phyloP scores from a whole-genome alignment of 352 stramenopile species.

The Phytophthora cryptogea region DNA sequence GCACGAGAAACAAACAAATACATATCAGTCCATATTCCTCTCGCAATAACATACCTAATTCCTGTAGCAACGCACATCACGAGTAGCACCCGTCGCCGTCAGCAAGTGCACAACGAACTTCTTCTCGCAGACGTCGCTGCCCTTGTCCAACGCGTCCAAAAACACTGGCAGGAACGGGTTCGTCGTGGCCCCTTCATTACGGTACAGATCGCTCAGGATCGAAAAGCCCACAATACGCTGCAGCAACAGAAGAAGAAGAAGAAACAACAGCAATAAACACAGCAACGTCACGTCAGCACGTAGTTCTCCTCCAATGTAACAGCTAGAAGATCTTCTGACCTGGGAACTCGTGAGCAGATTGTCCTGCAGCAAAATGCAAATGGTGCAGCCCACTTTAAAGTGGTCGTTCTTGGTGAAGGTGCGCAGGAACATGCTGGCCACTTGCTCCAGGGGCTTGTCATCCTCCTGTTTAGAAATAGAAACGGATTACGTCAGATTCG shows the following conservation, averaged over 20 bases:
- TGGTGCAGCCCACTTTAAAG: conserved; percentile 90
- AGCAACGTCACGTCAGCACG: background rate
- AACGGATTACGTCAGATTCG: conserved; percentile 1
- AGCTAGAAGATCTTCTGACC: conserved; percentile 31
- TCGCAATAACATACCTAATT: background rate
- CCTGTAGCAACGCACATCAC: conserved; percentile 45
- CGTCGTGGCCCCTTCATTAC: conserved; percentile 65
- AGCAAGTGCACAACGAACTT: conserved; percentile 81
- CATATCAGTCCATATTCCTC: conserved; percentile 8
- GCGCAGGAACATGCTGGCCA: conserved; percentile 65
- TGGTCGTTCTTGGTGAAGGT: conserved; percentile 90
- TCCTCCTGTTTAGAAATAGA: conserved; percentile 58
- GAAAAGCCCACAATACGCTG: conserved; percentile 88
- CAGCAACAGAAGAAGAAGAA: conserved; percentile 2
- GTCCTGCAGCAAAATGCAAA: conserved; percentile 90
- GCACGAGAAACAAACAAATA: conserved; percentile 12
- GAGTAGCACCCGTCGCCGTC: conserved; percentile 41
- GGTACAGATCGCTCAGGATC: conserved; percentile 86
- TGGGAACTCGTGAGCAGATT: conserved; percentile 91
- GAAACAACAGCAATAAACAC: background rate
- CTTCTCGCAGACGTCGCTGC: conserved; percentile 74
- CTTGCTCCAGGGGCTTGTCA: conserved; percentile 82
- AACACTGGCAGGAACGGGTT: conserved; percentile 91
- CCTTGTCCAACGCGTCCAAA: conserved; percentile 79
- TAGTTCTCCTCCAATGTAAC: background rate